A percentile compares a stretch with the other conserved stretches of the same genome.
Evolutionary conservation across 768 basidiomycete species (phyloP).

Genomic region (Infundibulicybe gibba): DNA sequence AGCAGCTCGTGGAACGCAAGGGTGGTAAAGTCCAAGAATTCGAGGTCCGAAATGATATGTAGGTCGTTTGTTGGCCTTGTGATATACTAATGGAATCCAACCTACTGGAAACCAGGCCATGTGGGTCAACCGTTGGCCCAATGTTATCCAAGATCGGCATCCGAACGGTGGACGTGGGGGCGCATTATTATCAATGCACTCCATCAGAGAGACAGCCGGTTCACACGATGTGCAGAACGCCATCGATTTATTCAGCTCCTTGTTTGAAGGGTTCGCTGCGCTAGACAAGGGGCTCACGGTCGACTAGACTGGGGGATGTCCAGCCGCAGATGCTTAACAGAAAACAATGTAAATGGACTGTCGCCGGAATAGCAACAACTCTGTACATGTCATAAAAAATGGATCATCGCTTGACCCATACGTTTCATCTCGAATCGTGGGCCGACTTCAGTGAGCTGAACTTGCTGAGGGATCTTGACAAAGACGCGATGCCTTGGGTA

Average conservation of each 20-base stretch:
- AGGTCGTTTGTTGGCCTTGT: constrained; percentile 16
- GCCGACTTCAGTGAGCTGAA: constrained; percentile 96
- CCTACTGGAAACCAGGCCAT: constrained; percentile 45
- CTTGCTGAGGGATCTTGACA: constrained; percentile 80
- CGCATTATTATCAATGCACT: constrained; percentile 93
- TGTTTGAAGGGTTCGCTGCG: constrained; percentile 77
- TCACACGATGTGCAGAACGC: constrained; percentile 70
- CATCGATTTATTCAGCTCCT: constrained; percentile 78
- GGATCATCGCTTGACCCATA: constrained; percentile 31
- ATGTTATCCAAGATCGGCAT: constrained; percentile 82
- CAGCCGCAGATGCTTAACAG: background rate
- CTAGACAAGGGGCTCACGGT: constrained; percentile 61
- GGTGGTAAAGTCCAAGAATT: constrained; percentile 81
- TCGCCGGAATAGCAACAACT: background rate
- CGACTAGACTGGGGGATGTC: constrained; percentile 25
- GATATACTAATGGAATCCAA: constrained; percentile 1
- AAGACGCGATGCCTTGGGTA: constrained; percentile 88
- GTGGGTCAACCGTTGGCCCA: constrained; percentile 93
- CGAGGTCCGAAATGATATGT: constrained; percentile 90
- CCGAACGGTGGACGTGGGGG: constrained; percentile 93
- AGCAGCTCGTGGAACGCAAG: constrained; percentile 71
- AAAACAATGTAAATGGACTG: background rate
- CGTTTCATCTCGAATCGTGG: constrained; percentile 99
- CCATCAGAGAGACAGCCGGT: constrained; percentile 87
- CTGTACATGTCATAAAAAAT: no score